Base-by-base conservation (phyloP, 1,284 basidiomycete genomes). In the Sanguinoderma infundibulare region DNA sequence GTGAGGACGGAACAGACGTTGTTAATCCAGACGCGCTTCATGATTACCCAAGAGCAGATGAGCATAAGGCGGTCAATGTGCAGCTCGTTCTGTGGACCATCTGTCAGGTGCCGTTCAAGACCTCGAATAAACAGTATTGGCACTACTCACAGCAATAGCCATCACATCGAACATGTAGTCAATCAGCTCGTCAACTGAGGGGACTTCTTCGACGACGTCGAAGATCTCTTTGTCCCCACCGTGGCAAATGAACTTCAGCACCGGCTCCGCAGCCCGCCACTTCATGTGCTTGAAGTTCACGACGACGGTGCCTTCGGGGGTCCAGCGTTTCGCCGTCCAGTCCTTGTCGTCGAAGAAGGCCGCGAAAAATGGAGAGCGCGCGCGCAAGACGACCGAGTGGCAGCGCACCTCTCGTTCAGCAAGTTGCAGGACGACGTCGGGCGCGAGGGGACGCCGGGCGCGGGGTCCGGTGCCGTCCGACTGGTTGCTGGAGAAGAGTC, bases 101-200 rank as follows among this genome's bases (percentile, higher is more conserved):
- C 2, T 28, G 42, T 47, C 36, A 55, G 60, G 46, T 35, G 53
- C 15, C 57, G 5, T 20, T 15, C 20, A 28, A 58, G 4, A 15
- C n/a, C n/a, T n/a, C n/a, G n/a, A 5, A 39, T 5, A 56, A 24
- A 39, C 9, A 12, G n/a, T 14, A 46, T 4, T 8, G 5, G 79
- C 86, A 74, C 70, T 7, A 79, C 86, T 74, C 70, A 94, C 92
- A 34, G 96, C 94, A 12, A 88, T 89, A 24, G 91, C 89, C 74
- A 98, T 87, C 20, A 98, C 89, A 42, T 92, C 87, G 65, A 97
- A 95, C 72, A 96, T 83, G 68, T 96, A 94, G 66, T 96, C 93
- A 61, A 98, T 75, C 52, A 94, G 82, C 49, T 92, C 87, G 65
- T 98, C 95, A 10, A 89, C 77, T 0, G 85, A 86, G 38, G 83